Percentiles rank a stretch among this genome's conserved stretches.
phyloP scores from a whole-genome alignment of 2,329 filamentous ascomycete genomes.

The Fusarium luffae region DNA sequence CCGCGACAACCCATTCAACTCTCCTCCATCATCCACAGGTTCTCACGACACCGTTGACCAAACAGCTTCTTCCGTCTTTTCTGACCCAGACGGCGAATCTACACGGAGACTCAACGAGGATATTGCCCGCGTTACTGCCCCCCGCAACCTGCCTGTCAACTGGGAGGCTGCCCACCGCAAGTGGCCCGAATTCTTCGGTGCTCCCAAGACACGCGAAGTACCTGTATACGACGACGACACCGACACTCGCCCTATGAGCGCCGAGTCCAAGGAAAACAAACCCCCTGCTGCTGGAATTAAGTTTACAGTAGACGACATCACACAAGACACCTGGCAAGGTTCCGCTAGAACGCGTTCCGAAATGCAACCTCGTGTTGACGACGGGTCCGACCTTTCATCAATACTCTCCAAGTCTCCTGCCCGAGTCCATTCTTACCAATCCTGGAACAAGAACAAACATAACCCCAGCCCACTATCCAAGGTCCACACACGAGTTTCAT shows the following conservation, averaged over 20 bases:
- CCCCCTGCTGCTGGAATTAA: slow-evolving; percentile 51
- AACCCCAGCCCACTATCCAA: slow-evolving; percentile 55
- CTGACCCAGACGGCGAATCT: slow-evolving; percentile 65
- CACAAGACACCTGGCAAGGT: slow-evolving; percentile 54
- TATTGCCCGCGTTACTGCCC: slow-evolving; percentile 57
- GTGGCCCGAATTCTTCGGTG: slow-evolving; percentile 64
- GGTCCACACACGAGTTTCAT: slow-evolving; percentile 49
- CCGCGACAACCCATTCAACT: slow-evolving; percentile 67
- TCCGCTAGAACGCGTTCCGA: slow-evolving; percentile 58
- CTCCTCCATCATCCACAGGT: slow-evolving; percentile 67
- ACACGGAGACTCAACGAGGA: slow-evolving; percentile 63
- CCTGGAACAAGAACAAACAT: slow-evolving; percentile 45
- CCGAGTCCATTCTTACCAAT: slow-evolving; percentile 42
- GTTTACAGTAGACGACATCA: slow-evolving; percentile 57
- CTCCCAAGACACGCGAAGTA: slow-evolving; percentile 50
- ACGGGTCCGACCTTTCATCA: slow-evolving; percentile 62
- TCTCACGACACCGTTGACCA: slow-evolving; percentile 67
- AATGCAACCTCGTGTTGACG: slow-evolving; percentile 66
- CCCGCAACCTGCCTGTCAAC: slow-evolving; percentile 55
- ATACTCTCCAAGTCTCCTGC: slow-evolving; percentile 56
- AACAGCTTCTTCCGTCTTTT: slow-evolving; percentile 64
- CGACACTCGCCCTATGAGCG: slow-evolving; percentile 52
- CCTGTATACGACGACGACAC: slow-evolving; percentile 48
- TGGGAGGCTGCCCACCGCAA: slow-evolving; percentile 60
- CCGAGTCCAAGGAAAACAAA: slow-evolving; percentile 60